Conservation (phyloP, 2,329 filamentous ascomycete genomes). For the Fusarium ambrosium region DNA sequence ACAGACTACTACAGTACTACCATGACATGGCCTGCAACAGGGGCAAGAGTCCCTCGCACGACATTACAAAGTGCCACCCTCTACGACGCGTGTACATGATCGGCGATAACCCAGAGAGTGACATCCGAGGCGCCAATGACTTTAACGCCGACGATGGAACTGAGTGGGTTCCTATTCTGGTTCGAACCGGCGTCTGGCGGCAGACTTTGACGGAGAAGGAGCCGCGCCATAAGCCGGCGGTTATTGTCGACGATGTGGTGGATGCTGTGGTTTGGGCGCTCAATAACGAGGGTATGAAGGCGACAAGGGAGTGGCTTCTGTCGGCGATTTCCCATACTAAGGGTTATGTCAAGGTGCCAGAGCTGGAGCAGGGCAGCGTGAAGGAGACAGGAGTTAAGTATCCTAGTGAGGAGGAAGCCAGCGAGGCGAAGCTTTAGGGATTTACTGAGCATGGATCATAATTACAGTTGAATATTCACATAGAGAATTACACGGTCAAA, state of each 20-base stretch:
- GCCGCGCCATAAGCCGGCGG: conserved; percentile 73
- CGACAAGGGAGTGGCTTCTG: conserved; percentile 50
- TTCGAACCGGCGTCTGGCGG: conserved; percentile 83
- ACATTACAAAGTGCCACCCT: conserved; percentile 56
- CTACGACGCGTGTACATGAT: conserved; percentile 91
- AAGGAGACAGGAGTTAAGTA: conserved; percentile 21
- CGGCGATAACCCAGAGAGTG: conserved; percentile 89
- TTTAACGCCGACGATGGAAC: conserved; percentile 76
- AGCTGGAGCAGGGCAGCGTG: conserved; percentile 23
- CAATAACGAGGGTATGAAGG: conserved; percentile 63
- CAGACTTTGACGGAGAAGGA: conserved; percentile 54
- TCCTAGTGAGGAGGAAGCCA: conserved; percentile 43
- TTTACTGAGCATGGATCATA: not conserved
- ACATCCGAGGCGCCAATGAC: conserved; percentile 88
- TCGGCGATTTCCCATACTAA: conserved; percentile 47
- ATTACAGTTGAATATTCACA: not conserved
- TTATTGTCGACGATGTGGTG: conserved; percentile 80
- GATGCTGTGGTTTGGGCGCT: conserved; percentile 84
- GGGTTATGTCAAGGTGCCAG: conserved; percentile 45
- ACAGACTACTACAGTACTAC: conserved; percentile 73
- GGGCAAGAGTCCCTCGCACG: conserved; percentile 22
- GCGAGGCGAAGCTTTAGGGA: conserved; percentile 33
- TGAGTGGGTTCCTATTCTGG: conserved; percentile 83
- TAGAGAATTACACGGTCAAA: not conserved
- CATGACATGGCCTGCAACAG: conserved; percentile 44